Percentiles rank a stretch among this genome's conserved stretches.
These are phyloP conservation scores for Aspergillus novoparasiticus DNA, from an alignment of 2,329 filamentous ascomycete genomes.

Conservation along the genomic window DNA sequence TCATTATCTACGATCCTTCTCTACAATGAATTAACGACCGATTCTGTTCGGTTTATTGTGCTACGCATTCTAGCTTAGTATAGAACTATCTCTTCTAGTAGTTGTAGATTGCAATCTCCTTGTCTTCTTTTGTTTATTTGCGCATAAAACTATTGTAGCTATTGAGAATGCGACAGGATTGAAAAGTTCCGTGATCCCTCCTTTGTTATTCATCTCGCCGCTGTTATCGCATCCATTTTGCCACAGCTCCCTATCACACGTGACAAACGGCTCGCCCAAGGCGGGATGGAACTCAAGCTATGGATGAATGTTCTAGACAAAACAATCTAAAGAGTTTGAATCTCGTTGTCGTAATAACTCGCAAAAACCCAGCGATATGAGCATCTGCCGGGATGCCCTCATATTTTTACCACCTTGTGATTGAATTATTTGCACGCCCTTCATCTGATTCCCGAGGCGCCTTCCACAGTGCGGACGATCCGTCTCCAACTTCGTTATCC, in stretches of 20 bases:
- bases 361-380: slow-evolving; percentile 26
- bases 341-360: not conserved
- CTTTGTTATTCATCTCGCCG: not conserved
- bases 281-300: not conserved
- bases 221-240: not conserved
- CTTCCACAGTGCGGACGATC: slow-evolving; percentile 11
- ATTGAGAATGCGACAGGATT: not conserved
- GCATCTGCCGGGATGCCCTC: slow-evolving; percentile 55
- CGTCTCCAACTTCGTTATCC: slow-evolving; percentile 27
- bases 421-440: slow-evolving; percentile 58
- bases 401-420: slow-evolving; percentile 65
- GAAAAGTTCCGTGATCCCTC: not conserved
- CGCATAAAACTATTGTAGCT: not conserved
- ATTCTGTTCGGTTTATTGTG: not conserved
- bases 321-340: not conserved
- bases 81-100: not conserved
- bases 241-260: slow-evolving; percentile 4
- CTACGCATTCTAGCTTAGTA: not conserved
- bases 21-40: slow-evolving; percentile 7
- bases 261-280: slow-evolving; percentile 8
- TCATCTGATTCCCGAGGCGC: slow-evolving; percentile 19
- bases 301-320: not conserved
- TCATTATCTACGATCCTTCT: slow-evolving; percentile 15
- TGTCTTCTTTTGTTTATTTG: not conserved
- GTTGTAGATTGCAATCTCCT: not conserved